Conservation (phyloP, 2,329 filamentous ascomycete species). For the Polytolypa hystricis region DNA sequence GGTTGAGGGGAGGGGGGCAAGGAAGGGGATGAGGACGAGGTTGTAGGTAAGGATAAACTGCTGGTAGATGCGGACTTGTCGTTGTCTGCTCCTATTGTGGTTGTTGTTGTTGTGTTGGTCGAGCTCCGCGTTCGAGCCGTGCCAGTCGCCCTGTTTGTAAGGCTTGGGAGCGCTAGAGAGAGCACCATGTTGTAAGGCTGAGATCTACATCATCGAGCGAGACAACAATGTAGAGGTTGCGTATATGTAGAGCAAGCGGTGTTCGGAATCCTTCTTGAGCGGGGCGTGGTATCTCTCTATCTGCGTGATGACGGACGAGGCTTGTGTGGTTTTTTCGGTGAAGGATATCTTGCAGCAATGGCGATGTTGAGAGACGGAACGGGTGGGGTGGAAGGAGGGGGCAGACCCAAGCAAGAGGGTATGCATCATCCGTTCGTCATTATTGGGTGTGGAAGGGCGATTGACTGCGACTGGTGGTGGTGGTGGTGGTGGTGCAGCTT, state of each 20-base stretch:
- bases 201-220: conserved; percentile 23
- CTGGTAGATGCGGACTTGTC: neutral
- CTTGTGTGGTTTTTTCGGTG: no score
- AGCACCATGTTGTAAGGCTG: conserved; percentile 23
- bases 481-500: no score
- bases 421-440: no score
- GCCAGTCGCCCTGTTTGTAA: conserved; percentile 14
- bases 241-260: neutral
- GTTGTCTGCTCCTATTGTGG: neutral
- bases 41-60: no score
- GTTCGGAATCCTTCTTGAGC: neutral
- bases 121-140: neutral
- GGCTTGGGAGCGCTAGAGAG: conserved; percentile 26
- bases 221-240: neutral
- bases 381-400: no score
- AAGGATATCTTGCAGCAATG: no score
- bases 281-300: no score
- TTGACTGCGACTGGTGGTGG: no score
- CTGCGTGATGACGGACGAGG: no score
- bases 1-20: conserved; percentile 4
- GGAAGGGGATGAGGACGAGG: neutral
- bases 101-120: neutral
- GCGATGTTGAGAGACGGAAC: no score
- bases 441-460: no score
- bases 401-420: no score